Evolutionary conservation across 805 yeast species (phyloP), one percentile per base, ranked within the genome.

Genomic region (Deakozyma indianensis): DNA sequence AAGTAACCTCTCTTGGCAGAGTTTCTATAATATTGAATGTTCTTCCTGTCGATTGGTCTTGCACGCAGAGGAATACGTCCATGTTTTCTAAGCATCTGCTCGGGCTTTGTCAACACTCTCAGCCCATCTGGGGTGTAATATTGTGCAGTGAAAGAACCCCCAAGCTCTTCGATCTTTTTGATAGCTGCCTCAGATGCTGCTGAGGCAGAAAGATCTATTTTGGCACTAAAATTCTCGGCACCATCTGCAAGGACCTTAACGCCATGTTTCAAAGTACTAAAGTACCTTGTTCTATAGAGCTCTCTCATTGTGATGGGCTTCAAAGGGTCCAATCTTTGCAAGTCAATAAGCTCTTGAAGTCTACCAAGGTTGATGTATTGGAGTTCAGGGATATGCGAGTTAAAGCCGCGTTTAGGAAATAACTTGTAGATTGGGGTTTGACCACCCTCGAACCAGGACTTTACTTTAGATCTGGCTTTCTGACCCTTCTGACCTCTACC

Each of bases 401-500:
- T 77, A 68, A 87, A 87, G 5, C 97, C 97, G 49, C 80, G 69
- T 60, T 90, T 90, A 53, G 96, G 95, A 64, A 85, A 78, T 53
- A 83, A 67, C 63, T 83, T 75, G 63, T 78, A 77, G 59, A 81
- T 77, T 22, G 96, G 97, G 1, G 97, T 92, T 62, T 92, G 98
- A 61, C 98, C 97, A 77, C 98, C 98, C 70, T 92, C 98, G 61
- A 90, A 86, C 90, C 94, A 85, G 48, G 82, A 76, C 47, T 87
- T 90, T 24, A 90, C 90, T 38, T 80, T 75, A 32, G 90, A 83
- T 66, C 97, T 77, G 9, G 97, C 96, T 67, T 90, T 90, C 63
- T 90, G 97, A 77, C 98, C 98, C 68, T 92, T 92, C 58, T 85
- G 95, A 71, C 98, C 98, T 63, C 97, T 75, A 43, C 95, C 95